These are phyloP conservation scores for Colletotrichum tamarilloi DNA, from an alignment of 2,329 filamentous ascomycete genomes.

Conservation along the genomic window DNA sequence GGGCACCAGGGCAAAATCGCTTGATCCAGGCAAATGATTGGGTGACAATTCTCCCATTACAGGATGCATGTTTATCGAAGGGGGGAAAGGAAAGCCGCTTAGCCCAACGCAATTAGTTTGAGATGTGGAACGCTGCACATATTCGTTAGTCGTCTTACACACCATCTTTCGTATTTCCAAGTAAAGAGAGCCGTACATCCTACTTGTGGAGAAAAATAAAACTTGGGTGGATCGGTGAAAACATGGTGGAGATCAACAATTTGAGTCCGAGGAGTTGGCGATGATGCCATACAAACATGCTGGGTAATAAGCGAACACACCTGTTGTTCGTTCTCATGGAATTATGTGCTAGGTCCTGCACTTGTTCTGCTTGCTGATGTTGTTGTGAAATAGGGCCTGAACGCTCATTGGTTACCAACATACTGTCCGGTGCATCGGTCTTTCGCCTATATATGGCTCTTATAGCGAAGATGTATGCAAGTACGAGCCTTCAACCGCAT, in stretches of 20 bases:
- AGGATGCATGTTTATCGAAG: too few relatives aligned
- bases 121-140: not conserved
- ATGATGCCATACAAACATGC: not conserved
- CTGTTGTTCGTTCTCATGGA: not conserved
- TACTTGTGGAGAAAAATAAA: not conserved
- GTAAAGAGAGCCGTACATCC: not conserved
- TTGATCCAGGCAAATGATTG: too few relatives aligned
- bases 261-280: not conserved
- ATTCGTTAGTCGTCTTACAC: slow-evolving; percentile 24
- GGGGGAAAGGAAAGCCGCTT: too few relatives aligned
- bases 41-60: too few relatives aligned
- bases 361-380: not conserved
- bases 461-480: not conserved
- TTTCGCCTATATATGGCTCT: not conserved
- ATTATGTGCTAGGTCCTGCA: too few relatives aligned
- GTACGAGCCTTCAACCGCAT: not conserved
- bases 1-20: too few relatives aligned
- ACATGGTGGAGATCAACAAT: not conserved
- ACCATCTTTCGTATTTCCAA: not conserved
- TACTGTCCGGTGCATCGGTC: not conserved
- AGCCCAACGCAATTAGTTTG: too few relatives aligned
- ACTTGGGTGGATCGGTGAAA: not conserved
- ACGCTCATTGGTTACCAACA: not conserved
- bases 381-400: not conserved
- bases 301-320: not conserved